phyloP scores from a whole-genome alignment of 176 grass and related monocot genomes.

The Oryza meyeriana region DNA sequence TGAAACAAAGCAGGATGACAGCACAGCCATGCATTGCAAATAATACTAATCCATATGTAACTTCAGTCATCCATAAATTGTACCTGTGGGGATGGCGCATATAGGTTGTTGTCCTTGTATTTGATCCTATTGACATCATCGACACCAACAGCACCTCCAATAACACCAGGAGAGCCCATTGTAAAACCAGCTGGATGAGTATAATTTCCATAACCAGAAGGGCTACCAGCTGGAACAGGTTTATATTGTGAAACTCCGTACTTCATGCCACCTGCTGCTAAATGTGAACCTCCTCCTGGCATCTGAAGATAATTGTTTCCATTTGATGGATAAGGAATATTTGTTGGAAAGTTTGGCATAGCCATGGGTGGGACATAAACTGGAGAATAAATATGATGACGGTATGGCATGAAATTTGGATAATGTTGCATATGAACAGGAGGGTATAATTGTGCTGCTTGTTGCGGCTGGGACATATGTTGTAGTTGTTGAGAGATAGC shows the following conservation, averaged over 20 bases:
- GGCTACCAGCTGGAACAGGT: slow-evolving; percentile 57
- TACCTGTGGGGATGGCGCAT: slow-evolving; percentile 70
- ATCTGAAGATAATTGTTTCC: slow-evolving; percentile 77
- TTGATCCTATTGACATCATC: slow-evolving; percentile 69
- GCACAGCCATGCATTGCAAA: background rate
- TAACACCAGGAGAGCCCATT: slow-evolving; percentile 65
- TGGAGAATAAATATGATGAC: slow-evolving; percentile 70
- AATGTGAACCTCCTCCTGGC: slow-evolving; percentile 59
- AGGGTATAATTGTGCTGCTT: slow-evolving; percentile 63
- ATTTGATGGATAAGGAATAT: slow-evolving; percentile 61
- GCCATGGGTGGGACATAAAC: slow-evolving; percentile 67
- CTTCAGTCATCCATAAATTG: background rate
- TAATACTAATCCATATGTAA: background rate
- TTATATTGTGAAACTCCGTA: slow-evolving; percentile 69
- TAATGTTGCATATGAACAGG: slow-evolving; percentile 68
- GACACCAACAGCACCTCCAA: slow-evolving; percentile 57
- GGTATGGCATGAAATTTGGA: slow-evolving; percentile 78
- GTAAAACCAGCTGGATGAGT: slow-evolving; percentile 64
- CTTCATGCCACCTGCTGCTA: slow-evolving; percentile 56
- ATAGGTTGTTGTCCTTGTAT: slow-evolving; percentile 75
- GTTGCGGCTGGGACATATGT: slow-evolving; percentile 57
- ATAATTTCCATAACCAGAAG: slow-evolving; percentile 71
- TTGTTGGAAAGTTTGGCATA: slow-evolving; percentile 68
- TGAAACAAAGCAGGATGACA: background rate
- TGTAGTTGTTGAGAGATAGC: slow-evolving; percentile 46